Conservation (phyloP, 129 eudicot genomes). For the Tagetes patula region DNA sequence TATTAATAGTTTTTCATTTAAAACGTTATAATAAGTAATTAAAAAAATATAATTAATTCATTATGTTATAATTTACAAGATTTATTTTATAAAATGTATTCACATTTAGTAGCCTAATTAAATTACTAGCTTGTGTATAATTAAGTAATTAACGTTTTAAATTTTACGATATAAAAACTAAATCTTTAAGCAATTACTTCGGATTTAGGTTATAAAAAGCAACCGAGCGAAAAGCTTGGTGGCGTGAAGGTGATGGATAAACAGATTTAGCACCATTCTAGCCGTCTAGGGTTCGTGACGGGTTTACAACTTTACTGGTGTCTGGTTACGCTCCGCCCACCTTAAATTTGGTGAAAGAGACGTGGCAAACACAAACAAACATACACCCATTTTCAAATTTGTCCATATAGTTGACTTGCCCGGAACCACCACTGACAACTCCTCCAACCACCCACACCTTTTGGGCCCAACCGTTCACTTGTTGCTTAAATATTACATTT, state of each 20-base stretch:
- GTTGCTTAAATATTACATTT: not conserved
- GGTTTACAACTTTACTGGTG: no score
- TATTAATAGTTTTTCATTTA: not conserved
- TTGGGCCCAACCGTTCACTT: conserved; percentile 7
- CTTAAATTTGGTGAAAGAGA: conserved; percentile 1
- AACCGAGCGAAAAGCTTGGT: no score
- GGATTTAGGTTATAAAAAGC: not conserved
- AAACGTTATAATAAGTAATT: not conserved
- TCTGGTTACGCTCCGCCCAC: no score
- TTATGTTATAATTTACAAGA: not conserved
- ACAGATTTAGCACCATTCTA: no score
- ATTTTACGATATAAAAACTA: not conserved
- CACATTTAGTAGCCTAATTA: no score
- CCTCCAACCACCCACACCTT: conserved; percentile 25
- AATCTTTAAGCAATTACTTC: not conserved
- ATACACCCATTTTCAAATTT: conserved; percentile 21
- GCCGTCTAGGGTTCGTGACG: no score
- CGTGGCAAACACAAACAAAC: conserved; percentile 30
- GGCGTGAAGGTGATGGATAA: no score
- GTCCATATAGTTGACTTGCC: conserved; percentile 29
- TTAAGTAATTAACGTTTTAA: no score
- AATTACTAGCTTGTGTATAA: no score
- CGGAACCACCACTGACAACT: conserved; percentile 28
- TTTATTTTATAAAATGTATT: not conserved
- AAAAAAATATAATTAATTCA: no score